phyloP scores from a whole-genome alignment of 2,329 filamentous ascomycete genomes.

The Cytospora paraplurivora region DNA sequence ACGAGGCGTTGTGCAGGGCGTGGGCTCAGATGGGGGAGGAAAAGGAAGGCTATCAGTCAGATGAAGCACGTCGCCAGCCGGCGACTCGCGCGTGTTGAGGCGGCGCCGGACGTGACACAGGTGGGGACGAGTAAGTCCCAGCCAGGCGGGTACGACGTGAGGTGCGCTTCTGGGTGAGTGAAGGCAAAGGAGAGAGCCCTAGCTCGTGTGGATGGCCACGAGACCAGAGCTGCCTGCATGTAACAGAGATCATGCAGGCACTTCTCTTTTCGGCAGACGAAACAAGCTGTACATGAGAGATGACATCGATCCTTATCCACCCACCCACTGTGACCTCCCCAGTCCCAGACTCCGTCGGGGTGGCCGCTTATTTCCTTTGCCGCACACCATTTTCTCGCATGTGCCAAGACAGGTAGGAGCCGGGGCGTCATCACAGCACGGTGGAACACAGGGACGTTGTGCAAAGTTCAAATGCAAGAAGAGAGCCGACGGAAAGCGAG shows the following conservation, averaged over 20 bases:
- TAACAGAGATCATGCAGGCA: conserved; percentile 41
- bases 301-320: conserved; percentile 28
- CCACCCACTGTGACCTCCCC: background rate
- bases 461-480: conserved; percentile 17
- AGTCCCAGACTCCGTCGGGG: background rate
- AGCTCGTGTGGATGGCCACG: conserved; percentile 24
- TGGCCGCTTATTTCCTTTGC: conserved; percentile 12
- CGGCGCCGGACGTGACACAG: conserved; percentile 21
- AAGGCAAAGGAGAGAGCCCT: conserved; percentile 4
- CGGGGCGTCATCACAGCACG: conserved; percentile 13
- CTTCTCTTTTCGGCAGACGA: conserved; percentile 31
- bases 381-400: conserved; percentile 21
- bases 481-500: conserved; percentile 37
- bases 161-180: conserved; percentile 8
- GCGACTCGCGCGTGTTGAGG: conserved; percentile 23
- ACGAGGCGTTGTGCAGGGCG: conserved; percentile 19
- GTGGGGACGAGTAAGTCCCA: conserved; percentile 24
- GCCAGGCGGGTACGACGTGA: conserved; percentile 18
- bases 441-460: conserved; percentile 11
- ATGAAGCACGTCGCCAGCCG: conserved; percentile 24
- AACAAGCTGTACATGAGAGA: conserved; percentile 27
- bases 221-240: conserved; percentile 39
- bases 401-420: conserved; percentile 15
- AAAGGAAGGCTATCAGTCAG: background rate
- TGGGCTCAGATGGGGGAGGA: conserved; percentile 6